phyloP scores from a whole-genome alignment of 441 rosid species.

The Theobroma grandiflorum region DNA sequence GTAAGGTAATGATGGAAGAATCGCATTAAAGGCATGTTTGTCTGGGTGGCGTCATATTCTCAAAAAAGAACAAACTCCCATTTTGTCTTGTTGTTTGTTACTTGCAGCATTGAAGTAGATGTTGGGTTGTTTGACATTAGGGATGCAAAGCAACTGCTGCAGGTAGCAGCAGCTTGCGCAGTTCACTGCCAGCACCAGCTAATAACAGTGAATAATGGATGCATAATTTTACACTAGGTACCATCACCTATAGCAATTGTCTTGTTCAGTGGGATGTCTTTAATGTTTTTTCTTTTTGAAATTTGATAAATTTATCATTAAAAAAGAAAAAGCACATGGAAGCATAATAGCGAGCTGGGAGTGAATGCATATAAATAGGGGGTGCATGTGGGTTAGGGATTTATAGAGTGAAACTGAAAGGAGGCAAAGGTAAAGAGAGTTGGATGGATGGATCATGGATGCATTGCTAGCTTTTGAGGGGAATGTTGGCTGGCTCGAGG shows the following conservation, averaged over 20 bases:
- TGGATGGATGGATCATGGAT: not conserved
- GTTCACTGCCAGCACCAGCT: not conserved
- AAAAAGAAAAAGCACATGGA: not conserved
- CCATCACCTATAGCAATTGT: conserved; percentile 42
- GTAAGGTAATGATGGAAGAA: conserved; percentile 44
- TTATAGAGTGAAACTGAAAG: not conserved
- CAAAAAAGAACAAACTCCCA: not conserved
- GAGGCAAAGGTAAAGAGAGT: not conserved
- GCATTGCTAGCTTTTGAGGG: conserved; percentile 34
- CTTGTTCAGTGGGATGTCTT: not conserved
- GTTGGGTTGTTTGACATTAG: not conserved
- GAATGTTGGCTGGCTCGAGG: conserved; percentile 56
- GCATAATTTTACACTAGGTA: conserved; percentile 3
- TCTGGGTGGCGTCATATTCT: not conserved
- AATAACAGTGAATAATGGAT: not conserved
- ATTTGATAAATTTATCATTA: not conserved
- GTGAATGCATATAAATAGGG: conserved; percentile 20
- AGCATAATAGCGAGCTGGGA: not conserved
- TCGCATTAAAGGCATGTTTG: conserved; percentile 11
- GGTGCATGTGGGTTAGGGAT: conserved; percentile 20
- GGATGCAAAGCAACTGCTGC: conserved; percentile 1
- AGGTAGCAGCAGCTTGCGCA: not conserved
- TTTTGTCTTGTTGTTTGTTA: conserved; percentile 9
- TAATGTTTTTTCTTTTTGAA: not conserved
- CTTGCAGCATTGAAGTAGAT: not conserved